Evolutionary conservation across 345 rosid genomes (phyloP), one percentile per base, ranked within the genome.

Genomic region (Acer saccharum): DNA sequence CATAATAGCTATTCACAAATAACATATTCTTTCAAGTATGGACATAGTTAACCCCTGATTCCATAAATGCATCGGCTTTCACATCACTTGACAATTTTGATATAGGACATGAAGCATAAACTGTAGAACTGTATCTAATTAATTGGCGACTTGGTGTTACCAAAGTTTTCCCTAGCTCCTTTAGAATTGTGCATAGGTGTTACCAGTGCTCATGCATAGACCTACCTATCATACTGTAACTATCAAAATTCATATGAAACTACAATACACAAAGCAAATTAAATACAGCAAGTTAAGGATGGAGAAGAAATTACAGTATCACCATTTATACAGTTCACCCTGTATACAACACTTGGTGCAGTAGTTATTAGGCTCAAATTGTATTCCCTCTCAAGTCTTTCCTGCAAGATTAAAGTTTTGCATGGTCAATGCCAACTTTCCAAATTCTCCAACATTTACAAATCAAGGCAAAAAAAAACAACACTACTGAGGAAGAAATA

Each of bases 321-420:
- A 81, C 88, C 94, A 72, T 86, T 80, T 77, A 86, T 63, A 83
- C 98, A 83, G 88, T 86, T 80, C 88, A 96, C 98, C 85, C 87
- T 90, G 80, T 96, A 96, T 69, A 96, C 98, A 71, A 96, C 99
- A 90, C 98, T 96, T 81, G 99, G 98, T 70, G 99, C 99, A 81
- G 99, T 96, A 76, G 98, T 96, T 69, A 96, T 96, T 46, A 96
- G 90, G 91, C 90, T 96, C 82, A 96, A 89, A 87, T 87, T 90
- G 89, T 96, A 96, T 83, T 96, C 99, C 80, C 99, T 90, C 91
- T 93, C 99, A 66, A 94, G 94, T 84, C 99, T 89, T 96, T 96
- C 99, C 99, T 96, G 98, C 41, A 78, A 73, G 74, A 66, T 32
- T 72, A 72, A 75, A 54, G 32, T 65, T 20, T 18, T 39, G 65